These are phyloP conservation scores for Cyberlindnera mycetangii DNA, from an alignment of 805 yeast genomes.

Conservation along the genomic window DNA sequence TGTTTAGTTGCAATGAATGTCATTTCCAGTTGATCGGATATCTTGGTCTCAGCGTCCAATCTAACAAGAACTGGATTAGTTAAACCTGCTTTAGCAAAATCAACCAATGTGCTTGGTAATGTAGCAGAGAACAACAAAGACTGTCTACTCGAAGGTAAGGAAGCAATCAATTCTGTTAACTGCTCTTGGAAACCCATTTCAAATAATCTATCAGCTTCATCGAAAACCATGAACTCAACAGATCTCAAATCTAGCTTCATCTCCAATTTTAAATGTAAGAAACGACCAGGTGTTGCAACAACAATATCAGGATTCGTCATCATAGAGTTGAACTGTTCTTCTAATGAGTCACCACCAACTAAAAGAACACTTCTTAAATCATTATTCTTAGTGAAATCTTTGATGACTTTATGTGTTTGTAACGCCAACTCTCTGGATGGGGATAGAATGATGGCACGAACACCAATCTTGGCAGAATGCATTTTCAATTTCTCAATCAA, in stretches of 20 bases:
- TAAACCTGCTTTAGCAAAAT: conserved; percentile 96
- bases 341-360: conserved; percentile 98
- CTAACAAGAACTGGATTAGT: conserved; percentile 89
- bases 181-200: conserved; percentile 97
- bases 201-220: conserved; percentile 95
- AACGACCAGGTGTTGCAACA: conserved; percentile 97
- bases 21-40: conserved; percentile 90
- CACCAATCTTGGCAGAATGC: conserved; percentile 86
- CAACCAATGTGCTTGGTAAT: conserved; percentile 85
- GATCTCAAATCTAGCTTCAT: conserved; percentile 83
- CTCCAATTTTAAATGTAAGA: conserved; percentile 91
- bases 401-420: conserved; percentile 85
- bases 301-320: conserved; percentile 92
- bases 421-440: conserved; percentile 96
- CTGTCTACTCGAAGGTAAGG: conserved; percentile 81
- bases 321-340: conserved; percentile 92
- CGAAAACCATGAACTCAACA: conserved; percentile 89
- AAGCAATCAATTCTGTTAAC: conserved; percentile 79
- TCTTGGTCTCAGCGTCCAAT: conserved; percentile 87
- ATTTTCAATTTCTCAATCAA: conserved; percentile 79
- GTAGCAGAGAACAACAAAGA: conserved; percentile 93
- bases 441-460: conserved; percentile 82
- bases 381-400: conserved; percentile 82
- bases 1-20: conserved; percentile 77
- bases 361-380: conserved; percentile 76